Base-by-base conservation (phyloP, 495 filamentous ascomycete genomes). In the Astrothelium macrocarpum region DNA sequence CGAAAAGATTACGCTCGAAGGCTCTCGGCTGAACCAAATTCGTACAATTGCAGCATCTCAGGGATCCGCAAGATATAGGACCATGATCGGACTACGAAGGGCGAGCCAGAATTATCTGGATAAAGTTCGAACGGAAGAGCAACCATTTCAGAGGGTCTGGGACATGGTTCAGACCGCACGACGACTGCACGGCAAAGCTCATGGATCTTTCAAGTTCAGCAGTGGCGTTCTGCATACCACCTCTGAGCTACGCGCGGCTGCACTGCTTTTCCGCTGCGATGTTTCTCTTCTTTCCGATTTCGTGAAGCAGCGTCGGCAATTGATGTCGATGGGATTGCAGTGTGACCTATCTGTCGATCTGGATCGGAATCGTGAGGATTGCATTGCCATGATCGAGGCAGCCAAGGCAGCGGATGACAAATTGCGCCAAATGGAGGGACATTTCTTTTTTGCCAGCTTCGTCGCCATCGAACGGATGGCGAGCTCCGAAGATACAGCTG, bases 131-230 rank as follows among this genome's bases (percentile, higher is more conserved):
- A 68, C 76, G 64, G 76, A 81, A 56, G 86, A 88, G 72, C 84
- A 88, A 62, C 85, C 85, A 0, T 84, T 85, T 62, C 76, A 79
- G 45, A 76, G 77, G 16, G 82, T 89, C 10, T 76, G 78, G 23
- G 71, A 78, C 60, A 71, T 85, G 64, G 81, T 85, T 29, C 69
- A 79, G 60, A 76, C 81, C 46, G 79, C 79, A 3, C 75, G 76
- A 26, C 71, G 75, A 18, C 75, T 77, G 7, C 64, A 61, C 4
- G 46, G 60, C 20, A 58, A 58, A 9, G 60, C 32, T 39, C 74
- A 76, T 42, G 36, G 71, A 69, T 18, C 53, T 12, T 80, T 85
- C 64, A 60, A 69, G 26, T 76, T 80, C 31, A 76, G 80, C 28
- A 73, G 76, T 28, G 66, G 60, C 34, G 61, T 71, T 43, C 73